Base-by-base conservation (phyloP, 2,329 filamentous ascomycete genomes). In the Kalmusia sp. region DNA sequence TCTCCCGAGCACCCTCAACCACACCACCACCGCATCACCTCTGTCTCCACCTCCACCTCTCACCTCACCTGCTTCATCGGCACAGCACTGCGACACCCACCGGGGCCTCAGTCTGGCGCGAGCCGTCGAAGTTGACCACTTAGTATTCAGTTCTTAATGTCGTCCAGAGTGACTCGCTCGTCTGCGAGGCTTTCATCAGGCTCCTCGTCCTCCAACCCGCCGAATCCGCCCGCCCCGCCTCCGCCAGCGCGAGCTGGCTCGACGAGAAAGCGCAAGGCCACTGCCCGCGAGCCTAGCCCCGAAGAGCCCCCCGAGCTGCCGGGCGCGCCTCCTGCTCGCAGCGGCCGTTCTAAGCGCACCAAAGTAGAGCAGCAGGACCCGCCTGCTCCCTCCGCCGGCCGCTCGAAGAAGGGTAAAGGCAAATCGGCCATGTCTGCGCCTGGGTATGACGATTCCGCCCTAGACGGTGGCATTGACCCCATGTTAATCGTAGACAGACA, bases 91-190 rank as follows among this genome's bases (percentile, higher is more conserved):
- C 67, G 61, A 61, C 64, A 52, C 64, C 46, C 57, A 57, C 44
- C 40, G 56, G 55, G 61, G 65, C 67, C 57, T 61, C 68, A 67
- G 65, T 68, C 67, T 65, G 59, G 61, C 60, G 58, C 66, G 55
- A 57, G 54, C 59, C 58, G 61, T 67, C 63, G 61, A 62, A 55
- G 65, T 58, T 64, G 55, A 25, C 55, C 57, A 62, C 53, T 63
- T 50, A 61, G 38, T 56, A 64, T 31, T 62, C 65, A 72, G 65
- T 75, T 81, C 88, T 91, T 93, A 87, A 97, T 96, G 92, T 91
- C 91, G 86, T 82, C 87, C 85, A 97, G 93, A 91, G 88, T 95
- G 71, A 97, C 93, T 83, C 92, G 93, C 82, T 95, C 93, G 71
- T 89, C 93, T 77, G 90, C 93, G 81, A 92, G 92, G 83, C 88